Percentiles rank a stretch among this genome's conserved stretches.
phyloP scores from a whole-genome alignment of 2,329 filamentous ascomycete species.

The Calonectria henricotiae region DNA sequence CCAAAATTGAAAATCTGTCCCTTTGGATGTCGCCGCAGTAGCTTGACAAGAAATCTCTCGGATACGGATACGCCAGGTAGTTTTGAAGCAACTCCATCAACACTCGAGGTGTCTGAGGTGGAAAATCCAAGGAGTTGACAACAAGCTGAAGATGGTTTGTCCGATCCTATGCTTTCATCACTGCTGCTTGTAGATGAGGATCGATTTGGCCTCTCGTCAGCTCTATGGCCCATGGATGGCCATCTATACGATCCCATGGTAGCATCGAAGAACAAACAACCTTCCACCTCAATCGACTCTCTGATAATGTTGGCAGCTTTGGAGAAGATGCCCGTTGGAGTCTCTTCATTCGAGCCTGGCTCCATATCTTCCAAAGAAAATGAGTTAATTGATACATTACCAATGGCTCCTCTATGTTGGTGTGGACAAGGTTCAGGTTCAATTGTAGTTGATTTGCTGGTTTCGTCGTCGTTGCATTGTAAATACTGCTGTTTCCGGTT shows the following conservation, averaged over 20 bases:
- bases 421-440: background rate
- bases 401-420: background rate
- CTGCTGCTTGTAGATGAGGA: background rate
- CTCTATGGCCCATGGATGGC: background rate
- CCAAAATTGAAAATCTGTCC: conserved; percentile 66
- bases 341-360: background rate
- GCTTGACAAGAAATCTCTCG: conserved; percentile 58
- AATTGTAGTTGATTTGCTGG: background rate
- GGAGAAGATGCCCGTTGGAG: conserved; percentile 55
- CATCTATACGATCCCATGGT: conserved; percentile 38
- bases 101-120: background rate
- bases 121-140: conserved; percentile 22
- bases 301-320: conserved; percentile 64
- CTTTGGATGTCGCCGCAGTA: conserved; percentile 63
- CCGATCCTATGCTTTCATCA: background rate
- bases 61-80: background rate
- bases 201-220: background rate
- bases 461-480: background rate
- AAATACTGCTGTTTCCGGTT: conserved; percentile 3
- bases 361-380: background rate
- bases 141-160: background rate
- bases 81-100: background rate
- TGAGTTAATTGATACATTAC: too few species aligned
- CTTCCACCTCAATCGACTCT: conserved; percentile 61
- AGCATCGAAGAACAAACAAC: conserved; percentile 56